A percentile compares a stretch with the other conserved stretches of the same genome.
Evolutionary conservation across 2,329 filamentous ascomycete genomes (phyloP).

Genomic region (Trichoderma polysporum): DNA sequence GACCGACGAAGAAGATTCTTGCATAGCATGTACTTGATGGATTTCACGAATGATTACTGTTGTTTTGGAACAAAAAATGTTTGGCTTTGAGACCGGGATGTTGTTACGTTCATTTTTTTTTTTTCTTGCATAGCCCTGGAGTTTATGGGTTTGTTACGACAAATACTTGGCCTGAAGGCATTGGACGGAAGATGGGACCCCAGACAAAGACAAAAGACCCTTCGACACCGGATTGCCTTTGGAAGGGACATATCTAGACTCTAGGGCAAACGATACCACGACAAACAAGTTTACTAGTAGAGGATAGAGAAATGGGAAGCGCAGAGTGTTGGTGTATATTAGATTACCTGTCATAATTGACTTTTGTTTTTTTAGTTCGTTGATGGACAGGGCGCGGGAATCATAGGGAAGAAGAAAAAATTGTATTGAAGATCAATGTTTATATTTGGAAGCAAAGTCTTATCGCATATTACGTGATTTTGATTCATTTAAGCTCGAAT

Average conservation of each 20-base stretch:
- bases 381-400: neutral
- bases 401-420: neutral
- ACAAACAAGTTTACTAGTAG: slow-evolving; percentile 12
- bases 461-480: neutral
- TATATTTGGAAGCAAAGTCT: neutral
- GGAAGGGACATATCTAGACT: slow-evolving; percentile 2
- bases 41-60: slow-evolving; percentile 24
- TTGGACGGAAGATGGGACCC: neutral
- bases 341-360: slow-evolving; percentile 6
- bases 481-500: neutral
- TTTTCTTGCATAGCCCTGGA: slow-evolving; percentile 28
- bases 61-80: slow-evolving; percentile 21
- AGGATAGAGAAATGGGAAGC: slow-evolving; percentile 17
- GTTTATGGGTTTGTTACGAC: slow-evolving; percentile 19
- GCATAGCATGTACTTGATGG: slow-evolving; percentile 19
- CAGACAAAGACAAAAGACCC: neutral
- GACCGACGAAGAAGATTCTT: slow-evolving; percentile 17
- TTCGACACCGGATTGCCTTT: slow-evolving; percentile 12
- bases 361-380: neutral
- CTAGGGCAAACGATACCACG: slow-evolving; percentile 18
- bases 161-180: slow-evolving; percentile 9
- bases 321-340: slow-evolving; percentile 16
- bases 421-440: neutral
- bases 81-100: slow-evolving; percentile 10
- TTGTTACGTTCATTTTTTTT: slow-evolving; percentile 16